phyloP scores from a whole-genome alignment of 805 yeast species.

The Vanderwaltozyma yarrowii region DNA sequence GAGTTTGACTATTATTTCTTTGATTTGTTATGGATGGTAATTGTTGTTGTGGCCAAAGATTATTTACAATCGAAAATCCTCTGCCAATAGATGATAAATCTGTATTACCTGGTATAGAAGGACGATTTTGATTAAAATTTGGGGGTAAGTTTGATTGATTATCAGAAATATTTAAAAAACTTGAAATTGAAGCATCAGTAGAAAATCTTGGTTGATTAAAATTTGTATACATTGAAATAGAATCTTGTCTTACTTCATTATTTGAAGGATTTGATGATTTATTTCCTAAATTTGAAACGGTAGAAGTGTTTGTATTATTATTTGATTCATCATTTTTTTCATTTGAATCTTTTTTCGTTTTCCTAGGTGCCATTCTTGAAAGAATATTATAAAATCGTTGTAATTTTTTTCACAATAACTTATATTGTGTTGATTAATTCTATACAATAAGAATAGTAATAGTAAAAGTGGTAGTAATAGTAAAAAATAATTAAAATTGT shows the following conservation, averaged over 20 bases:
- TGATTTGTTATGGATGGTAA: conserved; percentile 8
- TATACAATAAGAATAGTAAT: no score
- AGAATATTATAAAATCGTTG: background rate
- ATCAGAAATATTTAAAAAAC: conserved; percentile 18
- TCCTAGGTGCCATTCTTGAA: background rate
- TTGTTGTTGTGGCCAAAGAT: conserved; percentile 16
- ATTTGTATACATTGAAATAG: conserved; percentile 16
- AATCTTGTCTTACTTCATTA: conserved; percentile 12
- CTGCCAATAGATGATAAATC: conserved; percentile 14
- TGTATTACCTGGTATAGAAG: background rate
- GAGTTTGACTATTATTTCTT: background rate
- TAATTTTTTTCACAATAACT: no score
- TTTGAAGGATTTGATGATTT: no score
- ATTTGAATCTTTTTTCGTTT: background rate
- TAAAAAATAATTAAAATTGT: no score
- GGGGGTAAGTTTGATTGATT: conserved; percentile 1
- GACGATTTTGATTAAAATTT: background rate
- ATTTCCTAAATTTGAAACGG: background rate
- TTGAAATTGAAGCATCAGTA: conserved; percentile 21
- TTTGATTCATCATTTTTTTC: background rate
- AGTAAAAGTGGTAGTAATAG: no score
- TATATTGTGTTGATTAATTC: no score
- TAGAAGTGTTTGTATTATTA: background rate
- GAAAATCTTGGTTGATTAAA: conserved; percentile 18
- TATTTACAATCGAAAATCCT: conserved; percentile 26